Base-by-base conservation (phyloP, 2,329 filamentous ascomycete genomes). In the Gaeumannomyces sp. region DNA sequence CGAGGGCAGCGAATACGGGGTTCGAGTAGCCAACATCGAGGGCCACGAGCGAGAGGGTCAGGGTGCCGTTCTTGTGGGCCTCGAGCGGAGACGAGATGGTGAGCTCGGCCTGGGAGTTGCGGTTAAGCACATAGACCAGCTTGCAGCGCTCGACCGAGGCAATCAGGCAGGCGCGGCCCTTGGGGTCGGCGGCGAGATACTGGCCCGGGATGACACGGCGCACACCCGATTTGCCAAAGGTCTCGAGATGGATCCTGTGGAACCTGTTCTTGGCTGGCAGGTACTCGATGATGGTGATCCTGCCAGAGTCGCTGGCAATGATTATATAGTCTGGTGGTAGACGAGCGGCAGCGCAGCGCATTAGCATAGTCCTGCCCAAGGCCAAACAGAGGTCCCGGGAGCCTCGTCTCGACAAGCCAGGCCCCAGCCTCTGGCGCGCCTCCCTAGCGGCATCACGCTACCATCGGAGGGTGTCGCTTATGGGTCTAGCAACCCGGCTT, bases 131-230 rank as follows among this genome's bases (percentile, higher is more conserved):
- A 78, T 99, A 99, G 70, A 99, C 95, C 65, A 99, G 89, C 81
- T 99, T 99, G 81, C 98, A 99, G 85, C 99, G 99, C 80, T 99
- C 96, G 64, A 94, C 85, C 6, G 93, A 94, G 13, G 95, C 93
- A 67, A 98, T 91, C 74, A 99, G 84, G 74, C 94, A 97, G 64
- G 96, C 96, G 79, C 95, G 88, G 65, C 95, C 95, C 77, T 97
- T 97, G 33, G 95, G 95, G 73, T 99, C 95, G 63, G 92, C 92
- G 8, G 94, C 95, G 33, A 99, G 85, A 73, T 97, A 99, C 76
- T 99, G 93, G 67, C 96, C 95, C 2, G 96, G 95, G 59, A 99
- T 87, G 53, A 98, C 94, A 72, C 95, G 89, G 65, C 96, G 89
- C 64, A 98, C 86, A 53, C 95, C 96, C 10, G 95, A 98, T 78